A percentile compares a stretch with the other conserved stretches of the same genome.
phyloP scores from a whole-genome alignment of 495 filamentous ascomycete genomes.

The Hypoxylon crocopeplum region DNA sequence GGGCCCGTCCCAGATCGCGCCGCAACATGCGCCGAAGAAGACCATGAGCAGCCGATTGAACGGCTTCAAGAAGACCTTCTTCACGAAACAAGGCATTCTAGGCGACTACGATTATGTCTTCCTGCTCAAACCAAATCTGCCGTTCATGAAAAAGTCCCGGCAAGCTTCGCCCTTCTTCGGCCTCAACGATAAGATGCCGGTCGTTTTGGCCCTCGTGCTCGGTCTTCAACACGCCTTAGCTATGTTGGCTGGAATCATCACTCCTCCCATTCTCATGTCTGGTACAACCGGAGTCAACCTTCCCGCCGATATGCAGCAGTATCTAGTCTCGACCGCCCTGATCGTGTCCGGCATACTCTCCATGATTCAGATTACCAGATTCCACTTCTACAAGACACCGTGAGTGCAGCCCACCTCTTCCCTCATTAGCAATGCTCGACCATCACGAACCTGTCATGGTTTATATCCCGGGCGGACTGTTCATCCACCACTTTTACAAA shows the following conservation, averaged over 20 bases:
- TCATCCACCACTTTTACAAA: too few relatives aligned
- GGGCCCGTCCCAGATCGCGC: slow-evolving; percentile 52
- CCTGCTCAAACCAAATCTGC: slow-evolving; percentile 77
- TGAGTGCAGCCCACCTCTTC: slow-evolving; percentile 44
- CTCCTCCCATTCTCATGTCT: slow-evolving; percentile 79
- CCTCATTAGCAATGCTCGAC: not conserved
- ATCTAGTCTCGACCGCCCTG: slow-evolving; percentile 88
- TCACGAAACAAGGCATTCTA: slow-evolving; percentile 72
- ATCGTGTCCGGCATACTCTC: slow-evolving; percentile 86
- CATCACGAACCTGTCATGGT: not conserved
- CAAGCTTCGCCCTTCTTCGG: slow-evolving; percentile 84
- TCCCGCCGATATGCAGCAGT: slow-evolving; percentile 60
- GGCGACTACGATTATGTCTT: slow-evolving; percentile 84
- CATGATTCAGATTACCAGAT: slow-evolving; percentile 81
- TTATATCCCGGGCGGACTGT: too few relatives aligned
- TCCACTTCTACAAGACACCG: slow-evolving; percentile 78
- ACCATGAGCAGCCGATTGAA: slow-evolving; percentile 41
- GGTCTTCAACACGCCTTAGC: slow-evolving; percentile 58
- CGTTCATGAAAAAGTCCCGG: slow-evolving; percentile 74
- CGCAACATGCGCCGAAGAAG: slow-evolving; percentile 41
- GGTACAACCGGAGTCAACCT: slow-evolving; percentile 72
- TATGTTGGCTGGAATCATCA: slow-evolving; percentile 67
- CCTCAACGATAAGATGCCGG: slow-evolving; percentile 81
- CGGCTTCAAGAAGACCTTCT: slow-evolving; percentile 46
- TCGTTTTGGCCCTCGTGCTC: slow-evolving; percentile 71